Percentiles rank a stretch among this genome's conserved stretches.
Evolutionary conservation across 2,329 filamentous ascomycete genomes (phyloP).

Genomic region (Elsinoe australis): DNA sequence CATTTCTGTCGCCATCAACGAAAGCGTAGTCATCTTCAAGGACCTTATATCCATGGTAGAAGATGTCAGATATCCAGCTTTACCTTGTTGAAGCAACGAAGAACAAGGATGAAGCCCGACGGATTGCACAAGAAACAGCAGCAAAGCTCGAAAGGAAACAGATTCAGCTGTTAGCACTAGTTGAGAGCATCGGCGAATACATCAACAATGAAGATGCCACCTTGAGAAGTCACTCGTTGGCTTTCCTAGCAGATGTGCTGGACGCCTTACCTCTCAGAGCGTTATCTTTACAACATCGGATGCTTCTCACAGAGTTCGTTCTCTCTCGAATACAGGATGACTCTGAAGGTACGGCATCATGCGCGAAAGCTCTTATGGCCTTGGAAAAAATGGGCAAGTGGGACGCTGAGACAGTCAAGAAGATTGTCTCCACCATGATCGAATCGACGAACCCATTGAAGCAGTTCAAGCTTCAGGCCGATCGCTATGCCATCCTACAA

Average conservation of each 20-base stretch:
- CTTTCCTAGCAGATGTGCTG: slow-evolving; percentile 46
- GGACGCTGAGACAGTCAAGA: slow-evolving; percentile 48
- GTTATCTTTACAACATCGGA: slow-evolving; percentile 54
- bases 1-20: no score
- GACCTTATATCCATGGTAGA: slow-evolving; percentile 19
- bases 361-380: slow-evolving; percentile 51
- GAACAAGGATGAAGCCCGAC: slow-evolving; percentile 40
- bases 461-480: slow-evolving; percentile 54
- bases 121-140: slow-evolving; percentile 39
- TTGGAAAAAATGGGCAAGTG: slow-evolving; percentile 55
- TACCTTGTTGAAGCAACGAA: slow-evolving; percentile 45
- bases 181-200: slow-evolving; percentile 58
- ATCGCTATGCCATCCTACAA: slow-evolving; percentile 54
- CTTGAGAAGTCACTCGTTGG: slow-evolving; percentile 50
- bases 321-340: slow-evolving; percentile 56
- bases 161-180: slow-evolving; percentile 53
- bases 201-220: slow-evolving; percentile 58
- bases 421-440: slow-evolving; percentile 43
- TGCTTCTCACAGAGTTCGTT: slow-evolving; percentile 55
- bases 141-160: slow-evolving; percentile 50
- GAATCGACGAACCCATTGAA: slow-evolving; percentile 51
- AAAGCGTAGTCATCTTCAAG: neutral
- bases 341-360: slow-evolving; percentile 46
- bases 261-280: slow-evolving; percentile 46
- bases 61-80: slow-evolving; percentile 46